Conservation (phyloP, 176 grass and related monocot genomes). For the Oryza coarctata region DNA sequence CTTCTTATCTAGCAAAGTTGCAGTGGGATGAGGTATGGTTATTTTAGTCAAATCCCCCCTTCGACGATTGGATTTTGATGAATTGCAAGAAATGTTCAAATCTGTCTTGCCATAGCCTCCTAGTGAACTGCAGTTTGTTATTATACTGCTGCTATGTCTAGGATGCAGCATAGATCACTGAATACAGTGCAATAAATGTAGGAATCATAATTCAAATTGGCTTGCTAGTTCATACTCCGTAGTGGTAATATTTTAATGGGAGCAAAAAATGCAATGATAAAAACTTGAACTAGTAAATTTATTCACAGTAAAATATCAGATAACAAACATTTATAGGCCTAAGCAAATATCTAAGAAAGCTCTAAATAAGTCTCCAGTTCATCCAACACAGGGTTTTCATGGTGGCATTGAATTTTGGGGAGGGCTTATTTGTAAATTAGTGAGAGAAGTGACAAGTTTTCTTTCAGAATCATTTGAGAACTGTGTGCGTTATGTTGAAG, state of each 20-base stretch:
- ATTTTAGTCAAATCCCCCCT: not conserved
- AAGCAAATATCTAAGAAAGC: not conserved
- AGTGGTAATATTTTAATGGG: not conserved
- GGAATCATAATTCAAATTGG: not conserved
- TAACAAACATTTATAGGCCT: not conserved
- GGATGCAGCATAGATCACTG: not conserved
- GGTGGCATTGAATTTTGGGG: not conserved
- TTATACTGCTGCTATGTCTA: not conserved
- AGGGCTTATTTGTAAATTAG: not conserved
- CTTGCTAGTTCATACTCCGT: not conserved
- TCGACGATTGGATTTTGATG: not conserved
- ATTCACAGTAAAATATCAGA: not conserved
- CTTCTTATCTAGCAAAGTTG: slow-evolving; percentile 81
- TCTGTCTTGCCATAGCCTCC: not conserved
- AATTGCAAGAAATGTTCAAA: not conserved
- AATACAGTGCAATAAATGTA: not conserved
- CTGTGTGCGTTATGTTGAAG: not conserved
- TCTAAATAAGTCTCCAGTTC: not conserved
- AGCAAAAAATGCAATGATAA: not conserved
- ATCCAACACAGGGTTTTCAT: not conserved
- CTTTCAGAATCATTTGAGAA: not conserved
- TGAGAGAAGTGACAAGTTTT: not conserved
- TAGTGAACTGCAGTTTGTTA: not conserved
- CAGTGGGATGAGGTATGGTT: slow-evolving; percentile 89
- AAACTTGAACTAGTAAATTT: not conserved